A percentile compares a stretch with the other conserved stretches of the same genome.
Conservation (phyloP, 805 yeast genomes). For the Saccharomycopsis vini region DNA sequence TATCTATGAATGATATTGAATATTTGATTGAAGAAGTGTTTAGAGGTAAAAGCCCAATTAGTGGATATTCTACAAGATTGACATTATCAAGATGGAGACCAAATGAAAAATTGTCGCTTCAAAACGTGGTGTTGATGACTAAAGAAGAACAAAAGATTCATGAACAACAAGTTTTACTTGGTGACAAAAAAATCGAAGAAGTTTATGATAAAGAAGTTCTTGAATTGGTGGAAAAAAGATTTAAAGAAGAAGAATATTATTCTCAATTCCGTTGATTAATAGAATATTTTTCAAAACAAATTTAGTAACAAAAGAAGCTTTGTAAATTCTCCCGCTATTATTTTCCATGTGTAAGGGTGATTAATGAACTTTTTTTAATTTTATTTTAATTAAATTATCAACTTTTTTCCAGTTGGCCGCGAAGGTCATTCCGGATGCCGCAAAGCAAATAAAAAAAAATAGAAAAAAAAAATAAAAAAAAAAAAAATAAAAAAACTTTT, state of each 20-base stretch:
- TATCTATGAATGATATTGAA: constrained; percentile 62
- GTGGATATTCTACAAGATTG: constrained; percentile 72
- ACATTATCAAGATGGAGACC: constrained; percentile 85
- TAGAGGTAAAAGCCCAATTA: constrained; percentile 84
- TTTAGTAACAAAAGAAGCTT: too few species aligned
- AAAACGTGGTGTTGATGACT: constrained; percentile 81
- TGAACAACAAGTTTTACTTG: constrained; percentile 64
- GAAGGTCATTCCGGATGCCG: too few species aligned
- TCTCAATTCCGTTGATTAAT: too few species aligned
- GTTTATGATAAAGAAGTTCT: constrained; percentile 58
- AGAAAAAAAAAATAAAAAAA: too few species aligned
- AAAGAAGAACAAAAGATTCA: constrained; percentile 78
- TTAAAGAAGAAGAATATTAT: constrained; percentile 68
- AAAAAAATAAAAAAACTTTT: too few species aligned
- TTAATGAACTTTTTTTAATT: too few species aligned
- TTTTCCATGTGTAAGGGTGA: too few species aligned
- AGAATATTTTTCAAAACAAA: too few species aligned
- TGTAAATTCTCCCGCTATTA: too few species aligned
- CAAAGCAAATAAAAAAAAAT: too few species aligned
- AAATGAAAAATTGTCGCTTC: constrained; percentile 48
- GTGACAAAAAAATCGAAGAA: constrained; percentile 51
- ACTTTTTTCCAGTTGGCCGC: too few species aligned
- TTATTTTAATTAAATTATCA: too few species aligned
- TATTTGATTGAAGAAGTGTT: constrained; percentile 87
- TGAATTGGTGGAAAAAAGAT: constrained; percentile 49